phyloP scores from a whole-genome alignment of 768 basidiomycete species.

The Lactarius sanguifluus region DNA sequence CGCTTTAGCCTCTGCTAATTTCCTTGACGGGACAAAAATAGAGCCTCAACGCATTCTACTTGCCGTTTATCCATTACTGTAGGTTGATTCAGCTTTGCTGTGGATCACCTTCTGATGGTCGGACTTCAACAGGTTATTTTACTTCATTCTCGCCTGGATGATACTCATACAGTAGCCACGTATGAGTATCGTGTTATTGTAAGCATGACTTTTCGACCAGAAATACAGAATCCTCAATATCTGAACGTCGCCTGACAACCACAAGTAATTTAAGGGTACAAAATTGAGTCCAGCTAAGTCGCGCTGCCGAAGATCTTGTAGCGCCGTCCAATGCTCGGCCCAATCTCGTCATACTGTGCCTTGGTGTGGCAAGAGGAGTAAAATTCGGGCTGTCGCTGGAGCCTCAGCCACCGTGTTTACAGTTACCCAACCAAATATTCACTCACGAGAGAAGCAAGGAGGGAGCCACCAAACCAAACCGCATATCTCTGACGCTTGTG shows the following conservation, averaged over 20 bases:
- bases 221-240: conserved; percentile 11
- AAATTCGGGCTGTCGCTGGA: conserved; percentile 74
- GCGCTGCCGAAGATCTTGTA: conserved; percentile 94
- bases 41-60: conserved; percentile 86
- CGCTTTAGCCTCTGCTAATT: conserved; percentile 81
- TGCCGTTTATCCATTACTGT: conserved; percentile 96
- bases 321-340: conserved; percentile 87
- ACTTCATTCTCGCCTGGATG: conserved; percentile 96
- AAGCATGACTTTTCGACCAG: conserved; percentile 6
- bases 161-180: conserved; percentile 76
- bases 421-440: not conserved
- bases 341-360: conserved; percentile 91
- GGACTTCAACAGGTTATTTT: conserved; percentile 64
- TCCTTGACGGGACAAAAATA: conserved; percentile 93
- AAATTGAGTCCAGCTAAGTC: conserved; percentile 45
- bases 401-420: not conserved
- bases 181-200: conserved; percentile 12
- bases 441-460: conserved; percentile 87
- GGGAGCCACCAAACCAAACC: conserved; percentile 97
- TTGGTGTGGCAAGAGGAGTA: conserved; percentile 93
- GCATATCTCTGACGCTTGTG: conserved; percentile 98
- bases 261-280: conserved; percentile 25
- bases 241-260: conserved; percentile 22
- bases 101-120: conserved; percentile 20
- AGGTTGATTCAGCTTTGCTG: conserved; percentile 38